Percentiles rank a stretch among this genome's conserved stretches.
These are phyloP conservation scores for Citrus cavaleriei DNA, from an alignment of 345 rosid genomes.

Conservation along the genomic window DNA sequence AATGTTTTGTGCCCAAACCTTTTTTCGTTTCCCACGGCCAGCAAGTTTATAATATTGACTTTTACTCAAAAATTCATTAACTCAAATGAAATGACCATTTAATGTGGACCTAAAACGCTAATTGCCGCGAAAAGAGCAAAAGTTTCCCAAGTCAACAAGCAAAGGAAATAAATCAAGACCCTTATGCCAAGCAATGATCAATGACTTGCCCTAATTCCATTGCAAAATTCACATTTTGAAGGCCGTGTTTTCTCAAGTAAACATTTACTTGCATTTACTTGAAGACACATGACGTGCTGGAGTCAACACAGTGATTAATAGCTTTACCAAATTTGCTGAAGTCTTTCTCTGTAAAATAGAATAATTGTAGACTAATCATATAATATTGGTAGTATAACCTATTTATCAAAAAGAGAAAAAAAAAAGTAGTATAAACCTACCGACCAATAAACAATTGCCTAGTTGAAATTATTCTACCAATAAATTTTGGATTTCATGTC, in stretches of 20 bases:
- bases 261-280: background rate
- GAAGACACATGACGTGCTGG: background rate
- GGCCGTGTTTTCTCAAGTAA: background rate
- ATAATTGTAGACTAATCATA: background rate
- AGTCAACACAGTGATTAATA: background rate
- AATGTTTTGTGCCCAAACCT: background rate
- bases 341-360: background rate
- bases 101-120: background rate
- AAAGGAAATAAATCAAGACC: background rate
- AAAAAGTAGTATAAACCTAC: no score
- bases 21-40: background rate
- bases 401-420: no score
- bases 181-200: background rate
- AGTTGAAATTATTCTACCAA: background rate
- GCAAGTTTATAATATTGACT: background rate
- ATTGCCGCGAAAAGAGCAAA: background rate
- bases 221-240: background rate
- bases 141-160: slow-evolving; percentile 1
- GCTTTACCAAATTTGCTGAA: background rate
- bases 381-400: no score
- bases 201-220: background rate
- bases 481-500: background rate
- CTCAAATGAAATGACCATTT: background rate
- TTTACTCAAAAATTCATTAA: background rate
- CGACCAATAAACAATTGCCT: background rate